phyloP scores from a whole-genome alignment of 23 red algal genomes.

The Rhodosorus marinus region DNA sequence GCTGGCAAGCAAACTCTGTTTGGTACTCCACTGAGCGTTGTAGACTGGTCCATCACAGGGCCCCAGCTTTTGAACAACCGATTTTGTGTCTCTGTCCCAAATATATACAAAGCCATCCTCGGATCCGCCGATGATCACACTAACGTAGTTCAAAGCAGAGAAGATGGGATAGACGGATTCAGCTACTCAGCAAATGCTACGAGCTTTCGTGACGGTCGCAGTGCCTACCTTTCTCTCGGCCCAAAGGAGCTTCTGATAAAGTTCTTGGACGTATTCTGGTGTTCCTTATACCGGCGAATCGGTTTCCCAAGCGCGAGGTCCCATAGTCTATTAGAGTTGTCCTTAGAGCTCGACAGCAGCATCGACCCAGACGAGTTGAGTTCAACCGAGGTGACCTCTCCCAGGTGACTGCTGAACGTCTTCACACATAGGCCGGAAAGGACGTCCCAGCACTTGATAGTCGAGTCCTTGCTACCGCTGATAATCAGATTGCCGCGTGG shows the following conservation, averaged over 20 bases:
- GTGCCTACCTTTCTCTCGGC: constrained; percentile 40
- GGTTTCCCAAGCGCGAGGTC: constrained; percentile 58
- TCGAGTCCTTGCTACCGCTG: constrained; percentile 89
- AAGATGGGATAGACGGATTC: not conserved
- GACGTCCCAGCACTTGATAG: constrained; percentile 96
- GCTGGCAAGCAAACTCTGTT: constrained; percentile 75
- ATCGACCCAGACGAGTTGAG: constrained; percentile 57
- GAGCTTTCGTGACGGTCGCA: not conserved
- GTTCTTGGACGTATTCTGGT: constrained; percentile 99
- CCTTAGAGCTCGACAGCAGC: constrained; percentile 82
- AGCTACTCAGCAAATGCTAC: not conserved
- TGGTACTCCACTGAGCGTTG: constrained; percentile 51
- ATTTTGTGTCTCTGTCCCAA: constrained; percentile 77
- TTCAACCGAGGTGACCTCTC: constrained; percentile 92
- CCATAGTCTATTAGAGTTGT: constrained; percentile 98
- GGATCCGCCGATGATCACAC: constrained; percentile 67
- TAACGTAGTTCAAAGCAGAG: not conserved
- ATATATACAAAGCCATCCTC: constrained; percentile 85
- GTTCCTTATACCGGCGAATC: constrained; percentile 82
- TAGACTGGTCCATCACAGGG: constrained; percentile 56
- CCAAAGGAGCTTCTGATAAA: constrained; percentile 85
- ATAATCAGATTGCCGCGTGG: constrained; percentile 85
- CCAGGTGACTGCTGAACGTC: constrained; percentile 68
- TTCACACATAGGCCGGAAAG: constrained; percentile 70
- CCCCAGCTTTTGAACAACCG: constrained; percentile 59